phyloP scores from a whole-genome alignment of 2,329 filamentous ascomycete genomes.

The Colletotrichum sp. region DNA sequence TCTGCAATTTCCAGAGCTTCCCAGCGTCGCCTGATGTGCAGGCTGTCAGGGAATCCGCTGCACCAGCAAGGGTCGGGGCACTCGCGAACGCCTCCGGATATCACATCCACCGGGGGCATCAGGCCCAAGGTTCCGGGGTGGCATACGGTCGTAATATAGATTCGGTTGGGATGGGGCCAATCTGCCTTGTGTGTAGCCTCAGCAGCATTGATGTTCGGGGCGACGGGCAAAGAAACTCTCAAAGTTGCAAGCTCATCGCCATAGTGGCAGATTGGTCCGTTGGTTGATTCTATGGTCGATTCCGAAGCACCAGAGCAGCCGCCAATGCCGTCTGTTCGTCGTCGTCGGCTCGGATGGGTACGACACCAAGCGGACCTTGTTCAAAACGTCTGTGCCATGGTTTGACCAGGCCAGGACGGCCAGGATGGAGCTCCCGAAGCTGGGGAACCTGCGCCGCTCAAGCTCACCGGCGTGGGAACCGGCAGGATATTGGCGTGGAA shows the following conservation, averaged over 20 bases:
- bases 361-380: not conserved
- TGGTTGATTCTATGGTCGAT: not conserved
- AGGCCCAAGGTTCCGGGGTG: not conserved
- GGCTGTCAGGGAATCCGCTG: not conserved
- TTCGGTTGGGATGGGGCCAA: not conserved
- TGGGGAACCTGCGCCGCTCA: not conserved
- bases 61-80: slow-evolving; percentile 17
- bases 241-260: not conserved
- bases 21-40: not conserved
- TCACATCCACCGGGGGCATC: not conserved
- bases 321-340: not conserved
- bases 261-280: not conserved
- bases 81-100: not conserved
- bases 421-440: not conserved
- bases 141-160: not conserved
- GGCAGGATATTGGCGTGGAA: not conserved
- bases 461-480: slow-evolving; percentile 1
- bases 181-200: not conserved
- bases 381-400: not conserved
- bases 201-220: not conserved
- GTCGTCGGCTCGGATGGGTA: not conserved
- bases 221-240: not conserved
- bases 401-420: not conserved
- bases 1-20: not conserved
- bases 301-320: not conserved